Base-by-base conservation (phyloP, 768 basidiomycete species). In the Galerina sulciceps region DNA sequence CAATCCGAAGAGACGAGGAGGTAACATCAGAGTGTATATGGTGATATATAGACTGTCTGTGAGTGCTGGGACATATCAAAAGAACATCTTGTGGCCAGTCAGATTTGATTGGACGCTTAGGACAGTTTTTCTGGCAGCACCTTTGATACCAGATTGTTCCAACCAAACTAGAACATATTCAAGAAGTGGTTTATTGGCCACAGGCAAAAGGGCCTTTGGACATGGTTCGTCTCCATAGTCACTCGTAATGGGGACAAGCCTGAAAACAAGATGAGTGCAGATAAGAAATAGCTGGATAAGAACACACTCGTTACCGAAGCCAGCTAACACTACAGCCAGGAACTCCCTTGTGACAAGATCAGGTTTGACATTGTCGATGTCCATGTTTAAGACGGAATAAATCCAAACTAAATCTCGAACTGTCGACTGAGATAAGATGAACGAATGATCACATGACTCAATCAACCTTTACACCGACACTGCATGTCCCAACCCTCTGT, bases 251-350 rank as follows among this genome's bases (percentile, higher is more conserved):
- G 93, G 93, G 43, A 82, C 71, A 15, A 94, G 81, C 57, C 92
- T 94, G 67, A 41, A 47, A 56, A 47, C 31, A 17, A 42, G 50
- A 63, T 67, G 59, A 67, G 57, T 64, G 53, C 55, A 52, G 46
- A 57, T 51, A 35, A 59, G 48, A 18, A 53, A 37, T 26, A 11
- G 43, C 52, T 22, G 34, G 55, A 55, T 40, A 49, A 50, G 8
- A 46, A 69, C 87, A 72, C 74, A 92, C 95, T 90, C 89, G 67
- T 91, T 88, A n/a, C 96, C 96, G 76, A 94, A 94, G 35, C 96
- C 96, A 26, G 93, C 91, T 11, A 97, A 81, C 23, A 97, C 78
- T 17, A 98, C 86, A 0, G 92, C 96, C 51, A 91, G 84, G 70
- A 97, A 97, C 71, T 97, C 96, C 31, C 82, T 83, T 35, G 82